phyloP scores from a whole-genome alignment of 2,329 filamentous ascomycete genomes.

The Colletotrichum paranaense region DNA sequence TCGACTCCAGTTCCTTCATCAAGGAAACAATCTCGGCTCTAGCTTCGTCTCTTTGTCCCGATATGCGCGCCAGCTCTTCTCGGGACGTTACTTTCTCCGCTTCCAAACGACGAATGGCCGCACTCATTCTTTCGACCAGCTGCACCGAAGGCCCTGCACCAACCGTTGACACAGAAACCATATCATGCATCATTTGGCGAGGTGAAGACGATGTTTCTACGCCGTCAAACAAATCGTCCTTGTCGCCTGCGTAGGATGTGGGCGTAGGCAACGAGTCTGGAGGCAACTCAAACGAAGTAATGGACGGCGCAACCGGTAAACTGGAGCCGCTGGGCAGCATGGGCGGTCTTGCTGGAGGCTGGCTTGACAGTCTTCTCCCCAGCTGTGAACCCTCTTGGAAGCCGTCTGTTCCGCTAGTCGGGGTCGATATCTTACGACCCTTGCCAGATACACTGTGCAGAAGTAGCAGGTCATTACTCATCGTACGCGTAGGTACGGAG shows the following conservation, averaged over 20 bases:
- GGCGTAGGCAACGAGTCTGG: slow-evolving; percentile 52
- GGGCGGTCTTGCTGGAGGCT: slow-evolving; percentile 56
- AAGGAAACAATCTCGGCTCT: slow-evolving; percentile 89
- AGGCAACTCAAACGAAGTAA: slow-evolving; percentile 58
- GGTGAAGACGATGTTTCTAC: slow-evolving; percentile 69
- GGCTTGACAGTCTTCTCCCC: slow-evolving; percentile 61
- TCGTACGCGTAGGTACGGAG: slow-evolving; percentile 60
- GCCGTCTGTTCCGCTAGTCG: slow-evolving; percentile 60
- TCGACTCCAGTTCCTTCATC: slow-evolving; percentile 86
- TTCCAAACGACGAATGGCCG: slow-evolving; percentile 89
- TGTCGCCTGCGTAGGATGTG: slow-evolving; percentile 56
- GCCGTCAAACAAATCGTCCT: slow-evolving; percentile 62
- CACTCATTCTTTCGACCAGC: slow-evolving; percentile 95
- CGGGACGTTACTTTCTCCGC: slow-evolving; percentile 89
- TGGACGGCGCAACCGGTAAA: slow-evolving; percentile 50
- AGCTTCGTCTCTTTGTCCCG: slow-evolving; percentile 89
- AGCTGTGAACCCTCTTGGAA: slow-evolving; percentile 52
- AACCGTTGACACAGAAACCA: slow-evolving; percentile 89
- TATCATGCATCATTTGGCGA: slow-evolving; percentile 80
- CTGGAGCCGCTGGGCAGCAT: slow-evolving; percentile 52
- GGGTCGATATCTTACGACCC: slow-evolving; percentile 59
- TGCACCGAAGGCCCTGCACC: slow-evolving; percentile 94
- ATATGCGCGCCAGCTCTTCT: slow-evolving; percentile 85
- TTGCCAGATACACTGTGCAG: slow-evolving; percentile 41
- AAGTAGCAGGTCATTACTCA: slow-evolving; percentile 64